Base-by-base conservation (phyloP, 192 early-diverging fungal genomes). In the Coemansia sp. region DNA sequence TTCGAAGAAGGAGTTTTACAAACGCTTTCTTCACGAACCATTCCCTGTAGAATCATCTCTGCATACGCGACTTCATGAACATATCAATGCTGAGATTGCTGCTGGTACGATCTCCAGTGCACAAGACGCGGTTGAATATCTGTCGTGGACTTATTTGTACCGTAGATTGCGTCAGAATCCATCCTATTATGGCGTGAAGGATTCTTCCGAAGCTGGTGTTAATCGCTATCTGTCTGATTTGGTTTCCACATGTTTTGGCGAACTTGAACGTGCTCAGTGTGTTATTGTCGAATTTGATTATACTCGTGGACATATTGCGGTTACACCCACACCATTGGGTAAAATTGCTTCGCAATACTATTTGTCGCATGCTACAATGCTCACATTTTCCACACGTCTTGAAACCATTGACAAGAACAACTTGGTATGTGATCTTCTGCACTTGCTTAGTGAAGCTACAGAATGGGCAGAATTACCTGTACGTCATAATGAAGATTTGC, bases 1-100 rank as follows among this genome's bases (percentile, higher is more conserved):
- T 66, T 75, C 85, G 23, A 99, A 99, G 69, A 96, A 97, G 85
- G 93, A 97, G 70, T 99, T 98, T 83, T 99, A 97, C 85, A 96
- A 96, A 61, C 93, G 91, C 82, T 99, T 99, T 74, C 84, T 99
- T 54, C 93, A 96, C 69, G 93, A 95, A 68, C 94, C 95, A 1
- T 94, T 92, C 80, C 92, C 92, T n/a, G 92, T 94, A 27, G 93
- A 93, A 71, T 93, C 91, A 1, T 88, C 86, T 61, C 78, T 94
- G 32, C 90, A 93, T 66, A 75, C 84, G 32, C 85, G 80, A 56
- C 61, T 93, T 46, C 87, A 92, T 67, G 93, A 97, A 65, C 95
- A 98, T 68, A 78, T 98, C 54, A 96, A 96, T 67, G 97, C 97
- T 10, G 97, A 98, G 80, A 87, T 98, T 84, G 89, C 92, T 5